Evolutionary conservation across 2,329 filamentous ascomycete species (phyloP).

Genomic region (Talaromyces sp.): DNA sequence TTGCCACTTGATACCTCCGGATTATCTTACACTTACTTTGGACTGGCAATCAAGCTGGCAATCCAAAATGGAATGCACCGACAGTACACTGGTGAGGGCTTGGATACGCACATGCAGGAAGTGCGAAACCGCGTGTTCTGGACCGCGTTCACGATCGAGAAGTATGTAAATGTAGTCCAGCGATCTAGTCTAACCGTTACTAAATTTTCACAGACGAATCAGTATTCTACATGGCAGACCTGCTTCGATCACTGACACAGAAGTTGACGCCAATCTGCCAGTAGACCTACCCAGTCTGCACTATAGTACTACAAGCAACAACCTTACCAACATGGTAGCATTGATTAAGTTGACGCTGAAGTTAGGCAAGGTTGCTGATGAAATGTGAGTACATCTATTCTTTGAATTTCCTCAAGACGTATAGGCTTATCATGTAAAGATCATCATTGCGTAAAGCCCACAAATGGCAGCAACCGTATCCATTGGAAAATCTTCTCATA

Average conservation of each 20-base stretch:
- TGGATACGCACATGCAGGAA: conserved; percentile 50
- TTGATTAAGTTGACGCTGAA: conserved; percentile 44
- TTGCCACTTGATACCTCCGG: conserved; percentile 56
- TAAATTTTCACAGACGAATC: conserved; percentile 43
- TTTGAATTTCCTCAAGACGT: conserved; percentile 14
- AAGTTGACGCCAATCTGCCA: conserved; percentile 54
- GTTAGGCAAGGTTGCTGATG: conserved; percentile 39
- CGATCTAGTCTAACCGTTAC: background rate
- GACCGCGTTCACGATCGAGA: conserved; percentile 56
- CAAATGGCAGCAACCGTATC: conserved; percentile 39
- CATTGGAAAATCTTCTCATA: conserved; percentile 38
- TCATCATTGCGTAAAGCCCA: conserved; percentile 38
- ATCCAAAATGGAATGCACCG: conserved; percentile 61
- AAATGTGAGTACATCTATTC: conserved; percentile 32
- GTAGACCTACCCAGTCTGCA: conserved; percentile 46
- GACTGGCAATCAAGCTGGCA: conserved; percentile 54
- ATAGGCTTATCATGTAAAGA: conserved; percentile 27
- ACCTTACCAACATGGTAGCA: conserved; percentile 49
- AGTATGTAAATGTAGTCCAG: conserved; percentile 33
- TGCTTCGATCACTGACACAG: conserved; percentile 50
- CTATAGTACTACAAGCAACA: conserved; percentile 39
- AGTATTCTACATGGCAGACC: conserved; percentile 56
- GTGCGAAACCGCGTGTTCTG: conserved; percentile 56
- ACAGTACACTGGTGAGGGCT: conserved; percentile 46
- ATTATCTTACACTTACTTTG: conserved; percentile 56